Conservation (phyloP, 768 basidiomycete species). For the Cystoderma amianthinum region DNA sequence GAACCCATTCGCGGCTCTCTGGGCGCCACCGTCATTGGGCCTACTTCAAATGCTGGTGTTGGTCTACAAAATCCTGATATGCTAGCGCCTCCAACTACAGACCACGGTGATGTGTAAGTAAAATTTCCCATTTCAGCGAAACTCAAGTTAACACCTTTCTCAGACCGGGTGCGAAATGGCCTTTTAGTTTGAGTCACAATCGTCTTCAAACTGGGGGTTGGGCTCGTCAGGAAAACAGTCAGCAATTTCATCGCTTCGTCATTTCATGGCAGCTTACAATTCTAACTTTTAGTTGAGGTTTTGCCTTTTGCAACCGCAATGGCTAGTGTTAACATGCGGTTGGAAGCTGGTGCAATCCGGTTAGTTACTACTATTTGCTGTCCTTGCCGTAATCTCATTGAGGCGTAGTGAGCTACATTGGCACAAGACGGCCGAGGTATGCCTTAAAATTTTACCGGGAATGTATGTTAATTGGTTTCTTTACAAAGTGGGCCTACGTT, state of each 20-base stretch:
- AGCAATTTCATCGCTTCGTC: constrained; percentile 3
- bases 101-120: constrained; percentile 34
- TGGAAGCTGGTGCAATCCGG: constrained; percentile 44
- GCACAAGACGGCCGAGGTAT: constrained; percentile 42
- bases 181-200: constrained; percentile 47
- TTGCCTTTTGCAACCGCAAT: constrained; percentile 44
- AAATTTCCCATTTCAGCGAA: background rate
- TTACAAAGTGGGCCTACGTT: constrained; percentile 42
- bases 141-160: background rate
- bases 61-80: constrained; percentile 36
- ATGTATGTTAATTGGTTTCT: constrained; percentile 4
- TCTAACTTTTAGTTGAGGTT: constrained; percentile 24
- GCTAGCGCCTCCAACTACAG: constrained; percentile 37
- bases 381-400: background rate
- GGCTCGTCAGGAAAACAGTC: constrained; percentile 51
- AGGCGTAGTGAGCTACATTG: constrained; percentile 44
- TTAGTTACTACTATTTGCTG: constrained; percentile 10
- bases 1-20: constrained; percentile 30
- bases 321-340: constrained; percentile 46
- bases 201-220: constrained; percentile 54
- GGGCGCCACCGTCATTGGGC: constrained; percentile 36
- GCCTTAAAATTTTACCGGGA: constrained; percentile 1
- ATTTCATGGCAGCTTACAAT: no score
- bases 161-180: constrained; percentile 49
- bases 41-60: constrained; percentile 29